Percentiles rank a stretch among this genome's conserved stretches.
Evolutionary conservation across 768 basidiomycete species (phyloP).

Genomic region (Mycena belliarum): DNA sequence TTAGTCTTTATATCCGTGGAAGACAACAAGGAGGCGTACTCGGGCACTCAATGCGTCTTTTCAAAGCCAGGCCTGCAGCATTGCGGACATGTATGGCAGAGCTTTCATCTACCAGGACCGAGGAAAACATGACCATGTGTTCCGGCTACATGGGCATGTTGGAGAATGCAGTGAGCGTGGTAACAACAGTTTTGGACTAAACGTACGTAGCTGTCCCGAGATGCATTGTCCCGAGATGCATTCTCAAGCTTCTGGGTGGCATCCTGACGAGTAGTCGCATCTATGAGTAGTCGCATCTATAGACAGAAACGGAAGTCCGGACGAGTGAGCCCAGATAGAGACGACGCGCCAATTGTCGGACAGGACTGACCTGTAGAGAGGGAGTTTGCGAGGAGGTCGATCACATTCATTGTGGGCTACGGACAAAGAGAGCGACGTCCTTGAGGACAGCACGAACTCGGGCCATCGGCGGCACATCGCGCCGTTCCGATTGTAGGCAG

Average conservation of each 20-base stretch:
- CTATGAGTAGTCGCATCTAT: too few species aligned
- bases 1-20: constrained; percentile 22
- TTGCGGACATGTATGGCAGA: constrained; percentile 77
- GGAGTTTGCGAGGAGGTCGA: constrained; percentile 87
- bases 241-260: constrained; percentile 88
- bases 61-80: constrained; percentile 95
- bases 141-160: constrained; percentile 72
- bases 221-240: constrained; percentile 83
- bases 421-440: constrained; percentile 11
- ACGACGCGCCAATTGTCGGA: constrained; percentile 34
- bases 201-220: constrained; percentile 88
- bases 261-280: constrained; percentile 86
- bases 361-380: constrained; percentile 78
- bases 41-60: constrained; percentile 91
- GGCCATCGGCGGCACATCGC: too few species aligned
- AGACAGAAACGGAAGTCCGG: constrained; percentile 22
- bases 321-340: constrained; percentile 24
- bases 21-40: constrained; percentile 52
- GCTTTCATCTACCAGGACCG: constrained; percentile 78
- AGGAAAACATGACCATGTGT: constrained; percentile 89
- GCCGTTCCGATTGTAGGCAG: too few species aligned
- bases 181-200: constrained; percentile 1
- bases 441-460: background rate
- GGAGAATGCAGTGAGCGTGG: constrained; percentile 22
- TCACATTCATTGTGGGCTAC: constrained; percentile 75